phyloP scores from a whole-genome alignment of 1,139 yeast genomes.

The Wickerhamomyces sp. region DNA sequence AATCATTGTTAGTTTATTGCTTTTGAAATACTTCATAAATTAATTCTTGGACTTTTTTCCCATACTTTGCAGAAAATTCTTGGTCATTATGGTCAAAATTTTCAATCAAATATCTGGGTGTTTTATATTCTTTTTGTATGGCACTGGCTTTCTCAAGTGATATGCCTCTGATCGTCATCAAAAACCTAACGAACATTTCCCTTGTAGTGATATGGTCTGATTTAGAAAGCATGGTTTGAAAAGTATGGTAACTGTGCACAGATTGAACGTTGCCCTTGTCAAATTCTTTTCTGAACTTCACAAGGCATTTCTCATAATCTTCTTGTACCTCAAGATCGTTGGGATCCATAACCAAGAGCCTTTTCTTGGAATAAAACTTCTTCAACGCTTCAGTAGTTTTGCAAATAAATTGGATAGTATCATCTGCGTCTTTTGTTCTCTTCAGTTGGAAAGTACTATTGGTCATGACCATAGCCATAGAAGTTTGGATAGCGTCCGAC shows the following conservation, averaged over 20 bases:
- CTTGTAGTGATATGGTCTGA: slow-evolving; percentile 64
- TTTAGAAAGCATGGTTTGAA: slow-evolving; percentile 69
- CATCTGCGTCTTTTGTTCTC: slow-evolving; percentile 67
- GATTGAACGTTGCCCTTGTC: slow-evolving; percentile 37
- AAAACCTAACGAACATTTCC: slow-evolving; percentile 70
- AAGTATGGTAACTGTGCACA: slow-evolving; percentile 61
- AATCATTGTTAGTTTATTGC: neutral
- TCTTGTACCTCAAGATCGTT: slow-evolving; percentile 44
- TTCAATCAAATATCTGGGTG: slow-evolving; percentile 52
- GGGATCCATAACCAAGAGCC: slow-evolving; percentile 46
- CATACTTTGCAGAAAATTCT: slow-evolving; percentile 12
- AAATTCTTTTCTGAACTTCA: slow-evolving; percentile 40
- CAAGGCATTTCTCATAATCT: slow-evolving; percentile 41
- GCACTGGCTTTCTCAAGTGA: slow-evolving; percentile 80
- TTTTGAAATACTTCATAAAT: slow-evolving; percentile 8
- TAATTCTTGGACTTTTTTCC: slow-evolving; percentile 18
- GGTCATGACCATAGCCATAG: slow-evolving; percentile 68
- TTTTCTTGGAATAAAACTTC: slow-evolving; percentile 30
- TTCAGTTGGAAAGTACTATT: slow-evolving; percentile 63
- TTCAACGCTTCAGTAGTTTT: slow-evolving; percentile 49
- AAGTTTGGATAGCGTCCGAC: slow-evolving; percentile 67
- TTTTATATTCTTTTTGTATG: slow-evolving; percentile 61
- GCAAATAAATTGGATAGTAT: slow-evolving; percentile 62
- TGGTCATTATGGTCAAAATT: slow-evolving; percentile 14
- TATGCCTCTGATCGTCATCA: slow-evolving; percentile 76